Percentiles rank a stretch among this genome's conserved stretches.
phyloP scores from a whole-genome alignment of 139 green algal genomes.

The Micromonas commoda region DNA sequence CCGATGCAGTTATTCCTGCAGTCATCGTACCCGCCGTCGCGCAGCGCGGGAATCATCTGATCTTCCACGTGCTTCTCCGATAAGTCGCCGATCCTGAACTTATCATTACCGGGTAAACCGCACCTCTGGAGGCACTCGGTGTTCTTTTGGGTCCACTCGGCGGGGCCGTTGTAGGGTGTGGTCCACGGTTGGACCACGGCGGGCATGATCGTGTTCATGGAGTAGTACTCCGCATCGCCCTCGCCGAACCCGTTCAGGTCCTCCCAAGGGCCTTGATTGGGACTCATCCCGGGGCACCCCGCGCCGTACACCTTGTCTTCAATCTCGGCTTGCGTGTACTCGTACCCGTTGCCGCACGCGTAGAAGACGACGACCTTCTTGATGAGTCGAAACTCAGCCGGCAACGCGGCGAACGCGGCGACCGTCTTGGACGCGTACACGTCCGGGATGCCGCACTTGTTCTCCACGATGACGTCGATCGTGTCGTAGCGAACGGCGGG shows the following conservation, averaged over 20 bases:
- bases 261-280: not conserved
- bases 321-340: not conserved
- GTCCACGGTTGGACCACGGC: not conserved
- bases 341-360: not conserved
- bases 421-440: not conserved
- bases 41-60: not conserved
- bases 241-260: not conserved
- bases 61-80: not conserved
- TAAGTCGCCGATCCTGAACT: not conserved
- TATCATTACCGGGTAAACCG: not conserved
- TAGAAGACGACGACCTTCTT: not conserved
- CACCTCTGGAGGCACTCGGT: not conserved
- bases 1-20: not conserved
- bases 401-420: not conserved
- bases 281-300: not conserved
- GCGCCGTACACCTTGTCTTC: not conserved
- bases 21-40: not conserved
- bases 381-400: not conserved
- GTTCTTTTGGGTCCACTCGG: not conserved
- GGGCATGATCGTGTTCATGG: not conserved
- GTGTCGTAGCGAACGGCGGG: not conserved
- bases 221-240: not conserved
- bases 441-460: not conserved
- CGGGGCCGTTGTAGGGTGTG: not conserved
- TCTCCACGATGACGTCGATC: not conserved